Conservation (phyloP, 306 rosid genomes). For the Sphenostylis stenocarpa region DNA sequence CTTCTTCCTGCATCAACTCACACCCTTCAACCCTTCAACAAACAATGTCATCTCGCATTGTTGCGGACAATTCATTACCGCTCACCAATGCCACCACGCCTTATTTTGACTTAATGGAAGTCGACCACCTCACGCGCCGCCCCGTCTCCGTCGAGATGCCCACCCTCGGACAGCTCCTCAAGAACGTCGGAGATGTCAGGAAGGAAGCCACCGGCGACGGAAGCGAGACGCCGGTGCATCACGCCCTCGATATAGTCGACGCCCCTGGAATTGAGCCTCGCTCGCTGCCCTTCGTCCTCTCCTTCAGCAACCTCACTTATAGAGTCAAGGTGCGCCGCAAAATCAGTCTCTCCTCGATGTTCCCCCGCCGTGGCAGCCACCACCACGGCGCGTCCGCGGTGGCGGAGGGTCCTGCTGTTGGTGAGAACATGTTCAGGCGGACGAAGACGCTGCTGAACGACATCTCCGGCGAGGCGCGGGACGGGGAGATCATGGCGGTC, state of each 20-base stretch:
- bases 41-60: constrained; percentile 54
- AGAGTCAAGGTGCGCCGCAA: constrained; percentile 67
- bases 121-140: constrained; percentile 33
- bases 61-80: constrained; percentile 48
- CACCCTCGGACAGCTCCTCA: constrained; percentile 72
- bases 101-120: constrained; percentile 45
- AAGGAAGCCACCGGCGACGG: constrained; percentile 76
- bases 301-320: constrained; percentile 74
- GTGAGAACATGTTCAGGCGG: constrained; percentile 44
- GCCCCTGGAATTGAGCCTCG: constrained; percentile 47
- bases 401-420: constrained; percentile 26
- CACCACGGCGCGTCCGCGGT: constrained; percentile 27
- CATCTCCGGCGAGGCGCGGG: constrained; percentile 87
- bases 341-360: constrained; percentile 36
- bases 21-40: not conserved
- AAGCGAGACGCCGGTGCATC: constrained; percentile 74
- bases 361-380: not conserved
- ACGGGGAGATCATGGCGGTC: constrained; percentile 88
- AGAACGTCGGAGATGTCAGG: constrained; percentile 66
- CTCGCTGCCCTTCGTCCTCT: constrained; percentile 68
- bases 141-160: constrained; percentile 39
- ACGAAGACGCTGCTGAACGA: constrained; percentile 76
- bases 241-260: constrained; percentile 40
- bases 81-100: constrained; percentile 25
- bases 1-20: not conserved